Conservation (phyloP, 106 monocot species). For the Posidonia australis region DNA sequence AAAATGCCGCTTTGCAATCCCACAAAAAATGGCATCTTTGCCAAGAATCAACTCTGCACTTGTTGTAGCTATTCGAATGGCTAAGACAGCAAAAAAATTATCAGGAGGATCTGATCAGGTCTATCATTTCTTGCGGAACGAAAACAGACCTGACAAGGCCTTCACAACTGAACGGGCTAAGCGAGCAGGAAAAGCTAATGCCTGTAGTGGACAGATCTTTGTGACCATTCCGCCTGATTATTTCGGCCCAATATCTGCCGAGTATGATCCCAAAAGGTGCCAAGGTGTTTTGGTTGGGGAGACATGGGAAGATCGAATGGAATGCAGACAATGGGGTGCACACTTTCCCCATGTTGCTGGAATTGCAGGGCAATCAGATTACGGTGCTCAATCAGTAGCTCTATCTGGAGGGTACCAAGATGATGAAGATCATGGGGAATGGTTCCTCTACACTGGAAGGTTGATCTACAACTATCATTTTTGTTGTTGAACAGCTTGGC, state of each 20-base stretch:
- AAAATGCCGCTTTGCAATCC: conserved; percentile 66
- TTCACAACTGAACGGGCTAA: conserved; percentile 88
- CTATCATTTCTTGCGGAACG: conserved; percentile 64
- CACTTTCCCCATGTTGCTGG: conserved; percentile 97
- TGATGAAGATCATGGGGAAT: conserved; percentile 98
- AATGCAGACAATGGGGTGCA: conserved; percentile 92
- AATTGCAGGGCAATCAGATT: conserved; percentile 77
- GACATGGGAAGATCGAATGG: conserved; percentile 79
- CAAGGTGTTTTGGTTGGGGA: conserved; percentile 75
- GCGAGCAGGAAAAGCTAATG: conserved; percentile 85
- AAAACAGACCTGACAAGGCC: conserved; percentile 79
- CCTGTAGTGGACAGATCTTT: conserved; percentile 90
- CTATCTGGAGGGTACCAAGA: conserved; percentile 93
- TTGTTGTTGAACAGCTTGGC: too few species aligned
- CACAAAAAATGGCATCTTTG: conserved; percentile 50
- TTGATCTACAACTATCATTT: conserved; percentile 1
- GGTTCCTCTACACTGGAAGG: conserved; percentile 99
- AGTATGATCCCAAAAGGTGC: conserved; percentile 76
- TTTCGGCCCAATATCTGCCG: conserved; percentile 82
- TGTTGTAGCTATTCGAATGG: conserved; percentile 82
- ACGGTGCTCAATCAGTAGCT: conserved; percentile 92
- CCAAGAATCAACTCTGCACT: conserved; percentile 83
- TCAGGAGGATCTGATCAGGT: conserved; percentile 10
- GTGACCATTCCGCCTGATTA: conserved; percentile 83
- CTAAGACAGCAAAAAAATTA: conserved; percentile 35